These are phyloP conservation scores for Mycosphaerella arachidis DNA, from an alignment of 2,329 filamentous ascomycete species.

Conservation along the genomic window DNA sequence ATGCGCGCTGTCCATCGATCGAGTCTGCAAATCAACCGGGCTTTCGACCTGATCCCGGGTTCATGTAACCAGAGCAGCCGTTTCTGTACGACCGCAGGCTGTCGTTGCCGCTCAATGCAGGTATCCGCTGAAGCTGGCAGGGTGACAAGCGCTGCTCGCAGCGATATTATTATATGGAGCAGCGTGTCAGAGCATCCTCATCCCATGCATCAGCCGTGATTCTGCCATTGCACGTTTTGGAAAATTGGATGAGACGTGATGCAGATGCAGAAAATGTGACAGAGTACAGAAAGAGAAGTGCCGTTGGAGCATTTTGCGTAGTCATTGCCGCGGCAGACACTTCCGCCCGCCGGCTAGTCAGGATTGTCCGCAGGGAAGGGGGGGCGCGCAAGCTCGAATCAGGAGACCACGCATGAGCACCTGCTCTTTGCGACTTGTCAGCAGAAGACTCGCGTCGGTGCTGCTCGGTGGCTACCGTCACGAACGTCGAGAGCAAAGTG, in stretches of 20 bases:
- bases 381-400: conserved; percentile 8
- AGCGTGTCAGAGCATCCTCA: neutral
- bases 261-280: conserved; percentile 6
- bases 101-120: neutral
- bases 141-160: conserved; percentile 1
- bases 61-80: neutral
- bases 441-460: neutral
- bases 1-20: conserved; percentile 5
- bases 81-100: conserved; percentile 1
- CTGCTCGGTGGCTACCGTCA: neutral
- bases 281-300: conserved; percentile 4
- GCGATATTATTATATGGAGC: neutral
- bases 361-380: neutral
- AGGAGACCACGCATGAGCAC: conserved; percentile 11
- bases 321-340: conserved; percentile 3
- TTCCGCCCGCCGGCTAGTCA: conserved; percentile 5
- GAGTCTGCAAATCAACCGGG: conserved; percentile 1
- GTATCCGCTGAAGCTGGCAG: neutral
- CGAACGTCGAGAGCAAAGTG: neutral
- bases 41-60: neutral
- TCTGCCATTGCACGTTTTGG: neutral
- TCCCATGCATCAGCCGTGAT: neutral
- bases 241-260: neutral
- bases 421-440: neutral
- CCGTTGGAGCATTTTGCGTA: conserved; percentile 1